Conservation (phyloP, 768 basidiomycete species). For the Collybia sordida region DNA sequence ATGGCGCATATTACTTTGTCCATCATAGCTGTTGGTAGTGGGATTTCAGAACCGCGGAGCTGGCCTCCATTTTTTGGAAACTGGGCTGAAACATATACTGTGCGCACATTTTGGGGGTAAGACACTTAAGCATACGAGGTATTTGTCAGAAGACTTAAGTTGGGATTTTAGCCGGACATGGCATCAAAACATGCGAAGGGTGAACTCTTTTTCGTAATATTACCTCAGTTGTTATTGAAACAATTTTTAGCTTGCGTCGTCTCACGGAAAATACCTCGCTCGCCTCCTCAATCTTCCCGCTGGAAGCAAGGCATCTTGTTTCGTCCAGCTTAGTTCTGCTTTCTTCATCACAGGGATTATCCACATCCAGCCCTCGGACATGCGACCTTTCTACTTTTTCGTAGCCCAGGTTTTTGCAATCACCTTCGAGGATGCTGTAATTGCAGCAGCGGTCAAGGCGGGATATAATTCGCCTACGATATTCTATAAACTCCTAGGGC, state of each 20-base stretch:
- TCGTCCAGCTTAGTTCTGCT: slow-evolving; percentile 28
- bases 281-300: slow-evolving; percentile 14
- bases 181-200: slow-evolving; percentile 28
- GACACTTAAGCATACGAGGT: background rate
- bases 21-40: background rate
- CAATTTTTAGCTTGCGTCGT: slow-evolving; percentile 16
- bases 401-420: slow-evolving; percentile 27
- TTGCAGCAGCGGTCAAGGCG: slow-evolving; percentile 14
- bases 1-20: background rate
- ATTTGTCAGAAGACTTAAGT: background rate
- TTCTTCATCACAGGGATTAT: slow-evolving; percentile 30
- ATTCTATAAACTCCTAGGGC: background rate
- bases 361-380: slow-evolving; percentile 15
- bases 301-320: slow-evolving; percentile 19
- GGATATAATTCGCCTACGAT: slow-evolving; percentile 2
- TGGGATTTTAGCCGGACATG: slow-evolving; percentile 1
- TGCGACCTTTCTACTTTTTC: slow-evolving; percentile 22
- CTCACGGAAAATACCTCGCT: slow-evolving; percentile 19
- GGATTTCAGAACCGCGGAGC: slow-evolving; percentile 12
- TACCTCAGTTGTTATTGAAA: background rate
- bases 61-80: slow-evolving; percentile 29
- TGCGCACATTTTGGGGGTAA: slow-evolving; percentile 36
- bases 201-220: slow-evolving; percentile 8
- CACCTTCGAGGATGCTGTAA: slow-evolving; percentile 27
- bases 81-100: slow-evolving; percentile 27